Evolutionary conservation across 805 yeast genomes (phyloP), one percentile per base, ranked within the genome.

Genomic region (Candida gorgasii): DNA sequence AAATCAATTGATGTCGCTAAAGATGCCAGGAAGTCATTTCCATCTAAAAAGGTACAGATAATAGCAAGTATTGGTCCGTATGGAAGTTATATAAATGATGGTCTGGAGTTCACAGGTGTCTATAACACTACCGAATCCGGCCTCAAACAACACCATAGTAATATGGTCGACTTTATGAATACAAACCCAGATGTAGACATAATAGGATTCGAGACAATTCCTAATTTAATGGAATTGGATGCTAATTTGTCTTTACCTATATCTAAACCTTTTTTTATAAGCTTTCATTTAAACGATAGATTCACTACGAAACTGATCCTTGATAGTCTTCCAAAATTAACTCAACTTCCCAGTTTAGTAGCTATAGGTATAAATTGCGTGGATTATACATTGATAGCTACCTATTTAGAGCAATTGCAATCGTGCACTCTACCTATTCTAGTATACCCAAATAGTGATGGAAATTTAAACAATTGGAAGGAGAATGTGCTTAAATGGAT

Each of bases 31-130:
- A 38, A 20, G 8, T 7, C 24, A 20, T 24, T n/a, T 5, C n/a
- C n/a, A 24, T 6, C n/a, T 40, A 22, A 24, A 29, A 32, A 13
- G 8, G 36, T 35, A 2, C 3, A 18, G 13, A 69, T 82, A 4
- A 78, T 78, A 1, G 95, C 86, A 0, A 78, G 86, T 6, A 61
- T 86, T 27, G 96, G 95, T 0, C 88, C 95, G 0, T 87, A 78
- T 57, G 95, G 90, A 1, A 86, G 90, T 0, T 79, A 63, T 49
- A 55, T 84, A 27, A 79, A 84, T 20, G 72, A 79, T 48, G 89
- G 89, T 0, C 72, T 84, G 0, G 96, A 87, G 53, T 87, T 82
- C 52, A 78, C 82, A 3, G 95, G 95, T 1, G 71, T 85, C 57
- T 50, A 45, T 11, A 72, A 69, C 8, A 65, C 59, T 6, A 55